Percentiles rank a stretch among this genome's conserved stretches.
phyloP scores from a whole-genome alignment of 2,329 filamentous ascomycete species.

The Paraphoma sp. region DNA sequence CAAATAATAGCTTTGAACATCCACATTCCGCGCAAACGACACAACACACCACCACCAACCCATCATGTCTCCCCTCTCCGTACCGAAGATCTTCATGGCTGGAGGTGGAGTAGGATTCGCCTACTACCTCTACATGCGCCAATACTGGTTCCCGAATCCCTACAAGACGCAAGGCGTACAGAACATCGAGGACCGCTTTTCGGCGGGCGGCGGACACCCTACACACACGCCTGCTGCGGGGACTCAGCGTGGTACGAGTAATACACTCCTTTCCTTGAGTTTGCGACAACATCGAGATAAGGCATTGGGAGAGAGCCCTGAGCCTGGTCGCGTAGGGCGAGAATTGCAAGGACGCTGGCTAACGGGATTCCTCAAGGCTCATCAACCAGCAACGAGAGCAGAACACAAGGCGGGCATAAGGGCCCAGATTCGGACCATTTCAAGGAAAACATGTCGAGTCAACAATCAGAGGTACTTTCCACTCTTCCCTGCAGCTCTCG shows the following conservation, averaged over 20 bases:
- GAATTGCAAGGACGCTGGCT: not conserved
- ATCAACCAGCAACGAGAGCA: slow-evolving; percentile 26
- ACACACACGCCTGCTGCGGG: slow-evolving; percentile 40
- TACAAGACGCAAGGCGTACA: slow-evolving; percentile 45
- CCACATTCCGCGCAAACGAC: not conserved
- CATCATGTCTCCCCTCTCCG: slow-evolving; percentile 39
- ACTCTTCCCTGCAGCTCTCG: not conserved
- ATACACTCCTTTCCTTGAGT: not conserved
- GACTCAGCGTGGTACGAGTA: slow-evolving; percentile 34
- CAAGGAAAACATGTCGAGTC: slow-evolving; percentile 31
- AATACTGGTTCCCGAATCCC: slow-evolving; percentile 48
- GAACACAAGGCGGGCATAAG: slow-evolving; percentile 31
- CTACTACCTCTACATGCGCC: slow-evolving; percentile 46
- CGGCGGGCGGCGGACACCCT: slow-evolving; percentile 38
- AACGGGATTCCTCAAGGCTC: slow-evolving; percentile 18
- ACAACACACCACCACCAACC: not conserved
- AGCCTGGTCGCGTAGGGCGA: too few relatives aligned
- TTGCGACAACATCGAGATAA: not conserved
- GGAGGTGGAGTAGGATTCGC: slow-evolving; percentile 43
- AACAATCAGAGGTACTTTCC: slow-evolving; percentile 34
- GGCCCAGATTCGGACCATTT: slow-evolving; percentile 36
- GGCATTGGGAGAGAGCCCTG: not conserved
- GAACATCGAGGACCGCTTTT: slow-evolving; percentile 44
- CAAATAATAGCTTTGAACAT: not conserved
- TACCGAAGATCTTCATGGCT: slow-evolving; percentile 47